Base-by-base conservation (phyloP, 2,329 filamentous ascomycete species). In the Talaromyces sp. region DNA sequence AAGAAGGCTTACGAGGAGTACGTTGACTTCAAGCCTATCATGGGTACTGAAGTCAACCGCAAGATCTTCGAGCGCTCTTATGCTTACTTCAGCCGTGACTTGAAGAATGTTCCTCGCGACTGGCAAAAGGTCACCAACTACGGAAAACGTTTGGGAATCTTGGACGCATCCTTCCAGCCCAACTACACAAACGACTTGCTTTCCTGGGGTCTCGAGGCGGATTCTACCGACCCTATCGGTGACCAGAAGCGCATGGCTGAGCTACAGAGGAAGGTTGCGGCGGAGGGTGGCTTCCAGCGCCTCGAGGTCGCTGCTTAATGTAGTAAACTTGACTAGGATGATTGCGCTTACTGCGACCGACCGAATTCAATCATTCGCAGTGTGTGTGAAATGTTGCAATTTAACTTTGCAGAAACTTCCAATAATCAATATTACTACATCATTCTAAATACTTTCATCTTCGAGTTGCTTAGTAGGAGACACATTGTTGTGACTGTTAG, bases 41-140 rank as follows among this genome's bases (percentile, higher is more conserved):
- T 92, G 86, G 84, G 81, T 48, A 86, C 85, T 0, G 71, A 79
- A 1, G 83, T 91, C 62, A 91, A 92, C 80, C 83, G 85, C 69
- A 91, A 91, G 82, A 91, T 92, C 75, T 92, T 90, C 70, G 88
- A 92, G 82, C 86, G 89, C 64, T 89, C 86, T 69, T 92, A 85
- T 69, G 88, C 89, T 21, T 92, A 91, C 81, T 90, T 92, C 75
- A 89, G 86, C 63, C 82, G 82, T 66, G 88, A 92, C 67, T 72
- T 92, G 67, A 88, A 90, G 83, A 92, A 92, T 67, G 89, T 92
- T 5, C 68, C 75, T 60, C 84, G 90, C 55, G 89, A 92, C 77
- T 92, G 89, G 89, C 76, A 82, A 63, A 92, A 92, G 81, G 90
- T 92, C 11, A 92, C 89, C 52, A 82, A 81, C 66, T 92, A 92